Percentiles rank a stretch among this genome's conserved stretches.
phyloP scores from a whole-genome alignment of 1,284 basidiomycete species.

The Ustilago tritici region DNA sequence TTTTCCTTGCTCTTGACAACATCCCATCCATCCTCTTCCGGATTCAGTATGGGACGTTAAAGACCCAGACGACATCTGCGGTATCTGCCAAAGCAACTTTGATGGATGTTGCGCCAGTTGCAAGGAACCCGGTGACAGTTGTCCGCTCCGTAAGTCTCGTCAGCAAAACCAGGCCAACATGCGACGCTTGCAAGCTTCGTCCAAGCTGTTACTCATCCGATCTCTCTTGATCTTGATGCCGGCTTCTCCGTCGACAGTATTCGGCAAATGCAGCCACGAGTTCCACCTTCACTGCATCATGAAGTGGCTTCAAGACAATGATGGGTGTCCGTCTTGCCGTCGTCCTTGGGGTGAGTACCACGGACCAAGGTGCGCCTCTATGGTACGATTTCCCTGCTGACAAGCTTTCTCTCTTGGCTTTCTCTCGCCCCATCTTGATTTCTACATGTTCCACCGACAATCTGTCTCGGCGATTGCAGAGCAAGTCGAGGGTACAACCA shows the following conservation, averaged over 20 bases:
- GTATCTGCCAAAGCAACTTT: constrained; percentile 69
- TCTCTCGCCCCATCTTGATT: background rate
- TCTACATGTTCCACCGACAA: background rate
- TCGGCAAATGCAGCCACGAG: constrained; percentile 68
- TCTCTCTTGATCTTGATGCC: background rate
- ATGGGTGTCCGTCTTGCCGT: constrained; percentile 55
- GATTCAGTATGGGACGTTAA: constrained; percentile 65
- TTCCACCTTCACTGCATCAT: constrained; percentile 69
- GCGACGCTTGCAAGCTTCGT: background rate
- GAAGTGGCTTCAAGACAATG: constrained; percentile 66
- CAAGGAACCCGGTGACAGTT: constrained; percentile 65
- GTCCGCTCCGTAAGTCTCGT: constrained; percentile 56
- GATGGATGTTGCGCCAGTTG: constrained; percentile 68
- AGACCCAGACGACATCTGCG: constrained; percentile 69
- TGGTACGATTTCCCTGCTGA: background rate
- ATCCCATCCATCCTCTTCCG: background rate
- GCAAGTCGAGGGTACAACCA: constrained; percentile 50
- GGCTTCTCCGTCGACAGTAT: constrained; percentile 46
- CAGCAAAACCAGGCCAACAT: background rate
- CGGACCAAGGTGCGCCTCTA: too few species aligned
- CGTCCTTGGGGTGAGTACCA: constrained; percentile 53
- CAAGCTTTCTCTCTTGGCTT: background rate
- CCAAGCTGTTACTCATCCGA: background rate
- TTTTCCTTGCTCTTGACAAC: constrained; percentile 77
- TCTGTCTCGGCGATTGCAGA: constrained; percentile 10